phyloP scores from a whole-genome alignment of 768 basidiomycete species.

The Cystofilobasidium capitatum region DNA sequence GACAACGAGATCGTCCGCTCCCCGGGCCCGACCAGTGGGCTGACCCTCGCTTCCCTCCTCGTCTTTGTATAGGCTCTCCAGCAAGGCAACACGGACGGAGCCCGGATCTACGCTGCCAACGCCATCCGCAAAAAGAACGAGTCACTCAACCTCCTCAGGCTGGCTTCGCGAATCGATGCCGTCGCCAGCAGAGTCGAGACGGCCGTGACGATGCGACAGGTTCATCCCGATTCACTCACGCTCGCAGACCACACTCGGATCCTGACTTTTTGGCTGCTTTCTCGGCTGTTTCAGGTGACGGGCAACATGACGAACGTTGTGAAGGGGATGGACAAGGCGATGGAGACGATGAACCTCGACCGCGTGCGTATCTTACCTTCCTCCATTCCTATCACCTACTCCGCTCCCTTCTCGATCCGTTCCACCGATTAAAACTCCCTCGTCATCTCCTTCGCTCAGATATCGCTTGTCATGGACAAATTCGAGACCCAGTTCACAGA shows the following conservation, averaged over 20 bases:
- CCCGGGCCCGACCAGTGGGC: no score
- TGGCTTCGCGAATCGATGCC: constrained; percentile 88
- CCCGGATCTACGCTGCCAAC: constrained; percentile 94
- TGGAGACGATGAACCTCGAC: constrained; percentile 99
- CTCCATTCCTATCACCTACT: not conserved
- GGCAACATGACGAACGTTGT: constrained; percentile 96
- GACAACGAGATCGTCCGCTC: no score
- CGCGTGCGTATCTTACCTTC: constrained; percentile 50
- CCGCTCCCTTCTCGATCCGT: constrained; percentile 1
- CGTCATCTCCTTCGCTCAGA: constrained; percentile 47
- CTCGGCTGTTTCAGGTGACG: constrained; percentile 58
- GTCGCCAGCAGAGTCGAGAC: constrained; percentile 96
- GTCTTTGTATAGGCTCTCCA: constrained; percentile 72
- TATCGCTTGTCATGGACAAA: constrained; percentile 97
- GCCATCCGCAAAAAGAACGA: constrained; percentile 98
- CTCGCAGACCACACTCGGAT: not conserved
- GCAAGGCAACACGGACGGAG: constrained; percentile 93
- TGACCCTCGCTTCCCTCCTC: not conserved
- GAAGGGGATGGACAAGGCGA: constrained; percentile 95
- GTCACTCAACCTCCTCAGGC: constrained; percentile 74
- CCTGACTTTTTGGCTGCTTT: not conserved
- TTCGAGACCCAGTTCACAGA: constrained; percentile 94
- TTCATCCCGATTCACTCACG: constrained; percentile 10
- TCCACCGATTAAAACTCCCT: no score
- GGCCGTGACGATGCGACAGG: constrained; percentile 82